phyloP scores from a whole-genome alignment of 371 early-diverging fungal genomes.

The Parasitella parasitica region DNA sequence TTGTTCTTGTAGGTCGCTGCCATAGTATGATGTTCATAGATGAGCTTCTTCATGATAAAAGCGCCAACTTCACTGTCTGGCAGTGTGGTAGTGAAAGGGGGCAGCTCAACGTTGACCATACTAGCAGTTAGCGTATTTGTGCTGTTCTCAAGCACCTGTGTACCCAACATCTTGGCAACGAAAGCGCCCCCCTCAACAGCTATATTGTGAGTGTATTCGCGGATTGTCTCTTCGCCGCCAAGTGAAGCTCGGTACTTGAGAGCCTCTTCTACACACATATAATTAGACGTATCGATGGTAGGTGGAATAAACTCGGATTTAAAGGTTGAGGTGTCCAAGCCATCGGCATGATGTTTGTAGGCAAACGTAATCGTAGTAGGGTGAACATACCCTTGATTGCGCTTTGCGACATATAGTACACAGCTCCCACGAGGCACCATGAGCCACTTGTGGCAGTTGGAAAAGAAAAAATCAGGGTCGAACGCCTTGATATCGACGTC shows the following conservation, averaged over 20 bases:
- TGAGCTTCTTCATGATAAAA: slow-evolving; percentile 33
- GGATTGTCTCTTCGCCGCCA: slow-evolving; percentile 60
- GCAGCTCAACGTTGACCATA: slow-evolving; percentile 67
- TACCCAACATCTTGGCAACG: slow-evolving; percentile 59
- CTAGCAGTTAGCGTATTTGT: slow-evolving; percentile 39
- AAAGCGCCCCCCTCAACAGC: slow-evolving; percentile 59
- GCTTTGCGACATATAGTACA: slow-evolving; percentile 57
- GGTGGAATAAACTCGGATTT: slow-evolving; percentile 24
- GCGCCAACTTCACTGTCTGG: slow-evolving; percentile 16
- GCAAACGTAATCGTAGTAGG: slow-evolving; percentile 50
- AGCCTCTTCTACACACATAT: slow-evolving; percentile 51
- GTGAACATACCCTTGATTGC: slow-evolving; percentile 54
- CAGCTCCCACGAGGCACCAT: slow-evolving; percentile 62
- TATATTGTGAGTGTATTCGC: slow-evolving; percentile 53
- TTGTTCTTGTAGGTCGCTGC: slow-evolving; percentile 47
- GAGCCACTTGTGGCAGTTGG: slow-evolving; percentile 81
- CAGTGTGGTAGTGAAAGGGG: slow-evolving; percentile 47
- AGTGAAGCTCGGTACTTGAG: slow-evolving; percentile 53
- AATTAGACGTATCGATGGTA: slow-evolving; percentile 31
- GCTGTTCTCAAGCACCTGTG: slow-evolving; percentile 55
- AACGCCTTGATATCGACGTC: slow-evolving; percentile 52
- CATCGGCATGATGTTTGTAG: slow-evolving; percentile 30
- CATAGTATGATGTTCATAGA: slow-evolving; percentile 43
- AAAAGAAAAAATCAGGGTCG: slow-evolving; percentile 68
- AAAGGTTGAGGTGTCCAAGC: slow-evolving; percentile 38